Evolutionary conservation across 2,329 filamentous ascomycete genomes (phyloP).

Genomic region (Diplodia intermedia): DNA sequence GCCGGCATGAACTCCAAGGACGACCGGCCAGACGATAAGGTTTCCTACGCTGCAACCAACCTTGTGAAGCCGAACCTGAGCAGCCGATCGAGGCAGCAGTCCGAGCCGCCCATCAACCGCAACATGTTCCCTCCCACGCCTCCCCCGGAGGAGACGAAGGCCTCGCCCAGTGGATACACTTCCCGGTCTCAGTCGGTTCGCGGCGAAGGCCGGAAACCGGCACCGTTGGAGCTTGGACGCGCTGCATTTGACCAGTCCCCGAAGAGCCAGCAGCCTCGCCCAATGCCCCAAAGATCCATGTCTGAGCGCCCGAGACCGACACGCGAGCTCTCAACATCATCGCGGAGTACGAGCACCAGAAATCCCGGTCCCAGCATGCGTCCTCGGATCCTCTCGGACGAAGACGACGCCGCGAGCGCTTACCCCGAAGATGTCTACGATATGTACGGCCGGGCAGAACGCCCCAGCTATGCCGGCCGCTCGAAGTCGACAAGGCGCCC

Average conservation of each 20-base stretch:
- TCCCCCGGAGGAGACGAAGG: conserved; percentile 81
- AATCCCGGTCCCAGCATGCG: conserved; percentile 36
- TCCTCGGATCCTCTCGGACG: conserved; percentile 48
- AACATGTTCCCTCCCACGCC: conserved; percentile 98
- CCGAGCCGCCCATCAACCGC: conserved; percentile 78
- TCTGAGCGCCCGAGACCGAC: conserved; percentile 53
- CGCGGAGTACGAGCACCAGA: conserved; percentile 36
- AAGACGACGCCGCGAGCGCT: conserved; percentile 60
- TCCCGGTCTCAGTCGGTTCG: conserved; percentile 57
- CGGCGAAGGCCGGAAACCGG: conserved; percentile 55
- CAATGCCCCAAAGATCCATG: conserved; percentile 49
- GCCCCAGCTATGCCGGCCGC: conserved; percentile 39
- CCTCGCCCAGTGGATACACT: conserved; percentile 24
- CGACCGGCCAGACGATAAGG: conserved; percentile 80
- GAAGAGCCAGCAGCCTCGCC: conserved; percentile 40
- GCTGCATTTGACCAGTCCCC: conserved; percentile 55
- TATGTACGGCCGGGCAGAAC: conserved; percentile 62
- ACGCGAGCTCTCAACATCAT: conserved; percentile 44
- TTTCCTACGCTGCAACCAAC: conserved; percentile 92
- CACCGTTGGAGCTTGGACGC: conserved; percentile 56
- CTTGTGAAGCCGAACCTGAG: conserved; percentile 85
- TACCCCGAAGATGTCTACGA: conserved; percentile 70
- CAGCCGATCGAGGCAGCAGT: conserved; percentile 79
- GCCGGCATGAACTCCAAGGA: conserved; percentile 65
- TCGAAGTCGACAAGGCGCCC: conserved; percentile 40